Evolutionary conservation across 371 early-diverging fungal genomes (phyloP), one percentile per base, ranked within the genome.

Genomic region (Syncephalastrum sp.): DNA sequence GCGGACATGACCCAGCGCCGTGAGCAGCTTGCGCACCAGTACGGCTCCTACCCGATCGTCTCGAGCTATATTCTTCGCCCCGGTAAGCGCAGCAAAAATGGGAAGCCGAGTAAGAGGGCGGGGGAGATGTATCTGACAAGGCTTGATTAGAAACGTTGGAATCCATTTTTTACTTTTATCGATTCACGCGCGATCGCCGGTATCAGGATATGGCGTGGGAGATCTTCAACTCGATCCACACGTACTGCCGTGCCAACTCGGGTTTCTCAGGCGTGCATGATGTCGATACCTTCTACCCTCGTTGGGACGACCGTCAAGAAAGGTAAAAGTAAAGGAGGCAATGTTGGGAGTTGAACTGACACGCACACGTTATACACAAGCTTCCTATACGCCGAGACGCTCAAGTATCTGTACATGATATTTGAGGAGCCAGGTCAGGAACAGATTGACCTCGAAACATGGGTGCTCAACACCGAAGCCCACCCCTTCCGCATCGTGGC

Each of bases 401-500:
- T 97, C 54, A 97, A 98, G 70, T 97, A 97, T 67, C 75, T 97
- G 46, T 96, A 93, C 63, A 70, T 95, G 42, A 72, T 96, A 16
- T 97, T 94, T 79, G 74, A 84, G 25, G 87, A 83, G 44, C 82
- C 89, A n/a, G 42, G 56, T 5, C 13, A 25, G 0, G 60, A 66
- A 5, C 51, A 50, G 4, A 55, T 75, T 12, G 82, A 90, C 42
- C 74, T 95, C 46, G 87, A 91, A 65, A 63, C 91, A 70, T 95
- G 85, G 67, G 93, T 95, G 10, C 82, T 92, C 62, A 95, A 90
- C 48, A 95, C 94, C 6, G 95, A 95, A 69, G 95, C 93, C 0
- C 94, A 94, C 68, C 91, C 93, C 24, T 63, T 94, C 45, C 77
- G 81, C 0, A 70, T 88, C 4, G 56, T 33, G 12, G 8, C 38